Evolutionary conservation across 2,329 filamentous ascomycete species (phyloP).

Genomic region (Trichoderma guizhouense): DNA sequence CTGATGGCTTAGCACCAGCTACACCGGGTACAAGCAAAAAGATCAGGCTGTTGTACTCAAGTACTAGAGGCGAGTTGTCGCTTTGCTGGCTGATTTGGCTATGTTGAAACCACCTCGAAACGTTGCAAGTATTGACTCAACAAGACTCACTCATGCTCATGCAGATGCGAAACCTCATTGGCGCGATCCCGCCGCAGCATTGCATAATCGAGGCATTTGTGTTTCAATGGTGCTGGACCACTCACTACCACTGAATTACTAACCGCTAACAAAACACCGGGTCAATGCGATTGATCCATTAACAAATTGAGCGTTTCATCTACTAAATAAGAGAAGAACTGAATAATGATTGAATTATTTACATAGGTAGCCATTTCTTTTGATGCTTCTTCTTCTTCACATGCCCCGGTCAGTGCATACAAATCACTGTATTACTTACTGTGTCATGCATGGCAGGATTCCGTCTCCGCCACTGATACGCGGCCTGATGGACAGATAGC

Average conservation of each 20-base stretch:
- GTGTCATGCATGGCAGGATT: background rate
- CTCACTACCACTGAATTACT: background rate
- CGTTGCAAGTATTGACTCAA: background rate
- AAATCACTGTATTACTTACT: background rate
- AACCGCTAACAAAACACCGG: background rate
- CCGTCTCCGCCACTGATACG: background rate
- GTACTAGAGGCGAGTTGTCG: background rate
- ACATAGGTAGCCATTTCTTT: background rate
- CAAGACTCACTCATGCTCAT: background rate
- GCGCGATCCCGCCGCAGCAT: background rate
- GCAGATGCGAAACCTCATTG: background rate
- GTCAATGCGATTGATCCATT: background rate
- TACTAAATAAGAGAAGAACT: background rate
- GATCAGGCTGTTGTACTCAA: background rate
- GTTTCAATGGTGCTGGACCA: background rate
- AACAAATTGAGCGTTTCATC: background rate
- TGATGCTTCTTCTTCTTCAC: background rate
- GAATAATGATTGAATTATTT: background rate
- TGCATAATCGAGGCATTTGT: slow-evolving; percentile 9
- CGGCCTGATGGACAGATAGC: background rate
- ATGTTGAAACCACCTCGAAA: background rate
- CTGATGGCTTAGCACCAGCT: background rate
- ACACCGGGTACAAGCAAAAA: background rate
- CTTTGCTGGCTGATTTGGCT: background rate
- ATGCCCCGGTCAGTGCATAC: background rate